A percentile compares a stretch with the other conserved stretches of the same genome.
Conservation (phyloP, 768 basidiomycete genomes). For the Lepiota venenata region DNA sequence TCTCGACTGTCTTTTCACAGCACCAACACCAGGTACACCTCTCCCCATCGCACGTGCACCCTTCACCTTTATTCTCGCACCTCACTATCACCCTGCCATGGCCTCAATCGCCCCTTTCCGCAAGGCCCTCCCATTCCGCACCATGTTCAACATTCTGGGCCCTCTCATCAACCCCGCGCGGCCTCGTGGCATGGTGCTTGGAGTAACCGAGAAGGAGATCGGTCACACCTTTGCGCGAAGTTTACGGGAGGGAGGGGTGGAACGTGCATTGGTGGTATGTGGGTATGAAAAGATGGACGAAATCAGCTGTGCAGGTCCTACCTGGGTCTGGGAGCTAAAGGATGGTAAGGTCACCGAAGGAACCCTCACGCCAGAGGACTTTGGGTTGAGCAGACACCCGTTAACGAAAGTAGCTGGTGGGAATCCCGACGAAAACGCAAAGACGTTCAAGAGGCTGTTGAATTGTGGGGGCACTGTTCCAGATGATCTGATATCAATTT, state of each 20-base stretch:
- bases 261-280: conserved; percentile 89
- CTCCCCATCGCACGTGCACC: conserved; percentile 65
- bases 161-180: conserved; percentile 90
- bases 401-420: conserved; percentile 70
- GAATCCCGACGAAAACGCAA: conserved; percentile 77
- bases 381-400: conserved; percentile 74
- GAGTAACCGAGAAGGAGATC: conserved; percentile 80
- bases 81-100: conserved; percentile 89
- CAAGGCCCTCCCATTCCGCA: conserved; percentile 86
- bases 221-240: conserved; percentile 80
- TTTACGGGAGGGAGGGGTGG: conserved; percentile 68
- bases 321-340: conserved; percentile 80
- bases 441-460: conserved; percentile 63
- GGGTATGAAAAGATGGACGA: conserved; percentile 92
- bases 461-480: conserved; percentile 55
- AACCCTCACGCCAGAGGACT: conserved; percentile 65
- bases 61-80: conserved; percentile 92
- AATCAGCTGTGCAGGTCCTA: conserved; percentile 91
- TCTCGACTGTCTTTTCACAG: conserved; percentile 72
- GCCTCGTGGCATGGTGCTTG: conserved; percentile 88
- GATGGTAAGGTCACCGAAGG: conserved; percentile 57
- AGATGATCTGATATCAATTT: conserved; percentile 53
- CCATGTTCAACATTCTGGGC: conserved; percentile 94
- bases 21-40: conserved; percentile 54
- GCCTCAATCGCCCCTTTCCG: conserved; percentile 82